Percentiles rank a stretch among this genome's conserved stretches.
phyloP scores from a whole-genome alignment of 2,329 filamentous ascomycete species.

The Claviceps quebecensis region DNA sequence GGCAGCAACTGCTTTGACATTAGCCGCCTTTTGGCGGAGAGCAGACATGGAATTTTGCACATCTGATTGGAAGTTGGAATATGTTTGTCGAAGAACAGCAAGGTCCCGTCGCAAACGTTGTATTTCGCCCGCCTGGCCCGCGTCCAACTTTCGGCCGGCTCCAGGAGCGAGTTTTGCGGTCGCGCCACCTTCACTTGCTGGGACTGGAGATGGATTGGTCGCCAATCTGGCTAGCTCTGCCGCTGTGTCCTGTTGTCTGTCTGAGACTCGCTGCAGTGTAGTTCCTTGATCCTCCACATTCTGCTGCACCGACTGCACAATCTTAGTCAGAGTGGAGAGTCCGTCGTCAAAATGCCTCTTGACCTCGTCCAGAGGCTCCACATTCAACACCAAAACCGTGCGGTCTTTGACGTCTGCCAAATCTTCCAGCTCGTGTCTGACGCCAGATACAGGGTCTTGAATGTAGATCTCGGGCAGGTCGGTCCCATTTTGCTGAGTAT shows the following conservation, averaged over 20 bases:
- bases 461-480: slow-evolving; percentile 97
- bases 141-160: slow-evolving; percentile 31
- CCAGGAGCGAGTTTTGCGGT: slow-evolving; percentile 17
- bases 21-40: slow-evolving; percentile 67
- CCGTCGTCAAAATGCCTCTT: slow-evolving; percentile 94
- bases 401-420: slow-evolving; percentile 86
- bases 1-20: slow-evolving; percentile 62
- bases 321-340: slow-evolving; percentile 60
- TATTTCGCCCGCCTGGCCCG: slow-evolving; percentile 60
- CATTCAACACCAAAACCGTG: slow-evolving; percentile 85
- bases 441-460: slow-evolving; percentile 85
- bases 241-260: slow-evolving; percentile 77
- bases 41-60: slow-evolving; percentile 76
- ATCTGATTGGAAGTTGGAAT: slow-evolving; percentile 79
- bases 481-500: slow-evolving; percentile 82
- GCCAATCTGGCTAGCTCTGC: slow-evolving; percentile 64
- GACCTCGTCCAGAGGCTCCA: slow-evolving; percentile 88
- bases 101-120: slow-evolving; percentile 76
- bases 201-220: slow-evolving; percentile 28
- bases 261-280: slow-evolving; percentile 73
- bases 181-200: slow-evolving; percentile 26
- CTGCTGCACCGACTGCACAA: slow-evolving; percentile 77
- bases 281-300: slow-evolving; percentile 72
- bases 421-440: slow-evolving; percentile 94
- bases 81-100: slow-evolving; percentile 83